These are phyloP conservation scores for Capsicum rhomboideum DNA, from an alignment of 257 asterid species.

Conservation along the genomic window DNA sequence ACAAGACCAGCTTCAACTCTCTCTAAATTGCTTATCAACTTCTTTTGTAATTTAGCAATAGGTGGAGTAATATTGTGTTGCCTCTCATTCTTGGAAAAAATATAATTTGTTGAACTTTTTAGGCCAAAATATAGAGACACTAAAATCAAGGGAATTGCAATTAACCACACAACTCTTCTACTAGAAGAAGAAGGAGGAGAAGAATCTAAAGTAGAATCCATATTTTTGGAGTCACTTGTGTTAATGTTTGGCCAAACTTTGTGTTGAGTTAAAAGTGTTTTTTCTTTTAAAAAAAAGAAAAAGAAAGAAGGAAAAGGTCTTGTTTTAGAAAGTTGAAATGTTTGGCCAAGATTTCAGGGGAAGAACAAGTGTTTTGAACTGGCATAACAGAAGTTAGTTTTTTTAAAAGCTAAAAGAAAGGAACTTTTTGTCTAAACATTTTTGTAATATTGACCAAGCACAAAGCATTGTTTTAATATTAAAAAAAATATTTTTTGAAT, in stretches of 20 bases:
- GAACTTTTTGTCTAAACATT: too few relatives aligned
- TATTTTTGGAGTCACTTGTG: neutral
- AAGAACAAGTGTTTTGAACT: neutral
- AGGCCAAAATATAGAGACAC: constrained; percentile 21
- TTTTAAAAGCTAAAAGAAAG: neutral
- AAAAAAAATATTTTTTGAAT: neutral
- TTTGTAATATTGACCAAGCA: neutral
- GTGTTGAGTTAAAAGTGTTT: neutral
- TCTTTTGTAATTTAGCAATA: neutral
- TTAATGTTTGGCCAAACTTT: too few relatives aligned
- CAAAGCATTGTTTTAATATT: neutral
- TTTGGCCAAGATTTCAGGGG: neutral
- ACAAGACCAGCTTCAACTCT: constrained; percentile 43
- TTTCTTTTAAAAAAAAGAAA: neutral
- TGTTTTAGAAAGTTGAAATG: neutral
- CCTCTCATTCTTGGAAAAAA: neutral
- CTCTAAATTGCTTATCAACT: constrained; percentile 19
- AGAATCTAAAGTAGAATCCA: neutral
- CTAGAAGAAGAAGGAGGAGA: neutral
- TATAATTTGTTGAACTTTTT: constrained; percentile 15
- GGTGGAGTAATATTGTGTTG: neutral
- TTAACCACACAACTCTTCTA: constrained; percentile 22
- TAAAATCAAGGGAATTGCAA: constrained; percentile 32
- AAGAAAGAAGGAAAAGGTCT: too few relatives aligned
- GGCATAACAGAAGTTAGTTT: neutral